phyloP scores from a whole-genome alignment of 2,329 filamentous ascomycete species.

The Tolypocladium tundrense region DNA sequence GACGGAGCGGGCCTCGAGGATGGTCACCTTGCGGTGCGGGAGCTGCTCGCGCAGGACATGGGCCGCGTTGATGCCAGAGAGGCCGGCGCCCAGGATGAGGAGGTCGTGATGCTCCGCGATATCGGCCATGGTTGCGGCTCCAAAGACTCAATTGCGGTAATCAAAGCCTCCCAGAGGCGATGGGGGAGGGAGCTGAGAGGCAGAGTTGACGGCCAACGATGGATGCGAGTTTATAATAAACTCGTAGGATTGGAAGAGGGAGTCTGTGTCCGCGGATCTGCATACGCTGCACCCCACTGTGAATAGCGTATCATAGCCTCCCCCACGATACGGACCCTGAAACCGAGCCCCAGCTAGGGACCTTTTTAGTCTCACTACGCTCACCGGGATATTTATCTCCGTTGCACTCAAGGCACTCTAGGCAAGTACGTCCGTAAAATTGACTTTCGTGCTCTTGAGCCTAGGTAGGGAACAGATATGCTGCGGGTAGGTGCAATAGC shows the following conservation, averaged over 20 bases:
- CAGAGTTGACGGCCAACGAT: not conserved
- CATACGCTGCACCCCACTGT: not conserved
- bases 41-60: slow-evolving; percentile 52
- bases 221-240: not conserved
- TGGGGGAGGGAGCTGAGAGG: not conserved
- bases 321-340: not conserved
- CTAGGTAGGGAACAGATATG: too few species aligned
- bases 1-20: slow-evolving; percentile 56
- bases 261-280: not conserved
- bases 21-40: slow-evolving; percentile 46
- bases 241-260: not conserved
- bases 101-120: slow-evolving; percentile 32
- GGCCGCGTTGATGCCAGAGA: slow-evolving; percentile 65
- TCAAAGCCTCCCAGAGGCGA: not conserved
- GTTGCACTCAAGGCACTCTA: too few species aligned
- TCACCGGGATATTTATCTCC: too few species aligned
- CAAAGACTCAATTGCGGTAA: not conserved
- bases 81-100: slow-evolving; percentile 60
- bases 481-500: too few species aligned
- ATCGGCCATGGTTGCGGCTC: not conserved
- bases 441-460: too few species aligned
- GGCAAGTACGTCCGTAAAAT: too few species aligned
- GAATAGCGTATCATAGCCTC: not conserved
- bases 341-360: not conserved
- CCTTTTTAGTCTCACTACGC: not conserved